Evolutionary conservation across 2,329 filamentous ascomycete species (phyloP).

Genomic region (Calonectria montana): DNA sequence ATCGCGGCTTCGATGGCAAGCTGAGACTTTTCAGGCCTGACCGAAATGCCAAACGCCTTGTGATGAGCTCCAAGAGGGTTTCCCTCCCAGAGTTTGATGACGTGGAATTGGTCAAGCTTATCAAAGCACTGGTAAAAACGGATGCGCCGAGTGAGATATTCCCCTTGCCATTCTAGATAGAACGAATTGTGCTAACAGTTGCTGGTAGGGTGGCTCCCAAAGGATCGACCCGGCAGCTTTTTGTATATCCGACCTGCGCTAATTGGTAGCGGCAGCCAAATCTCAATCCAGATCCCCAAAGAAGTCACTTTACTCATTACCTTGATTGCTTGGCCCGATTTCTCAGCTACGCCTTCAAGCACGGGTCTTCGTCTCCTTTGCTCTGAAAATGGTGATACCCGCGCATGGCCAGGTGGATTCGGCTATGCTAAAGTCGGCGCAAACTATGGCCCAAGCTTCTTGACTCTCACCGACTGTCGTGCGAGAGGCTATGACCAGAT

Average conservation of each 20-base stretch:
- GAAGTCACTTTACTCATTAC: conserved; percentile 14
- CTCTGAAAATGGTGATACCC: conserved; percentile 7
- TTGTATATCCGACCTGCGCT: conserved; percentile 22
- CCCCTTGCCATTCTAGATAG: too few species aligned
- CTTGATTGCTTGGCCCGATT: conserved; percentile 6
- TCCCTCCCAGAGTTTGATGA: conserved; percentile 14
- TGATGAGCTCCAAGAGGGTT: conserved; percentile 12
- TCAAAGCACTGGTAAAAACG: conserved; percentile 8
- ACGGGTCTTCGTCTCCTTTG: conserved; percentile 17
- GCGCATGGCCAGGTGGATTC: conserved; percentile 50
- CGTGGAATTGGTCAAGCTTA: conserved; percentile 9
- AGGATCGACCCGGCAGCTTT: conserved; percentile 13
- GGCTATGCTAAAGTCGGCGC: conserved; percentile 27
- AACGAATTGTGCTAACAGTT: background rate
- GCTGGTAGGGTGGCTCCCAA: conserved; percentile 2
- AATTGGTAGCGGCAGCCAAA: conserved; percentile 20
- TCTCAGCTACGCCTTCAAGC: conserved; percentile 9
- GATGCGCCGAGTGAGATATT: conserved; percentile 5
- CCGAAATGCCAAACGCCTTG: conserved; percentile 15
- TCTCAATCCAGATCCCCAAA: conserved; percentile 17
- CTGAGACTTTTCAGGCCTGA: conserved; percentile 13
- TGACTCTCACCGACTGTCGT: conserved; percentile 15
- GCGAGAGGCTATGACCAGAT: conserved; percentile 50
- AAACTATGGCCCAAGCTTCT: conserved; percentile 32
- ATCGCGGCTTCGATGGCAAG: conserved; percentile 15